phyloP scores from a whole-genome alignment of 2,329 filamentous ascomycete species.

The Fusarium keratoplasticum region DNA sequence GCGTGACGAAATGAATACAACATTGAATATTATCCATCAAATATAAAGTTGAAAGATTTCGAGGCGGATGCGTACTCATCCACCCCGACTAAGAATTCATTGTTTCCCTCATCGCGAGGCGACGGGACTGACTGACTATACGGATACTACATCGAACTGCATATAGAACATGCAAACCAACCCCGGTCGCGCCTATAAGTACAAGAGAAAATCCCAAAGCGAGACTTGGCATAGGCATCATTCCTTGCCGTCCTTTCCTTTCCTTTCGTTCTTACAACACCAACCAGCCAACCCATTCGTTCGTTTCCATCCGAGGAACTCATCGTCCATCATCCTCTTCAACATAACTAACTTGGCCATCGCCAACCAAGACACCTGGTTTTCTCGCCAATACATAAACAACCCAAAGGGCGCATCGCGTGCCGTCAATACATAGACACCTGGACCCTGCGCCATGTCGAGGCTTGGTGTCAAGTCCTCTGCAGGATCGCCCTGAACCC shows the following conservation, averaged over 20 bases:
- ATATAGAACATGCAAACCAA: conserved; percentile 14
- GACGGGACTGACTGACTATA: background rate
- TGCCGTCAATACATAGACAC: conserved; percentile 21
- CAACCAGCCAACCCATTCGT: background rate
- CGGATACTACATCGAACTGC: conserved; percentile 23
- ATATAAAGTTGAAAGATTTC: background rate
- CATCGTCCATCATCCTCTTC: conserved; percentile 4
- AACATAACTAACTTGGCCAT: background rate
- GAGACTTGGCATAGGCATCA: conserved; percentile 2
- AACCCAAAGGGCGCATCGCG: conserved; percentile 6
- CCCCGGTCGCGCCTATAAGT: conserved; percentile 37
- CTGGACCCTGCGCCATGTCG: conserved; percentile 23
- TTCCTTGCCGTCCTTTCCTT: background rate
- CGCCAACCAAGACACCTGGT: background rate
- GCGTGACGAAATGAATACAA: background rate
- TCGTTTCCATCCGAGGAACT: conserved; percentile 8
- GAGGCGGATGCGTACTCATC: conserved; percentile 17
- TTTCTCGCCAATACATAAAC: conserved; percentile 16
- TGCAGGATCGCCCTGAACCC: conserved; percentile 15
- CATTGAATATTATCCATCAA: background rate
- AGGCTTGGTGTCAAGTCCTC: conserved; percentile 11
- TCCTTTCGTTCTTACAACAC: background rate
- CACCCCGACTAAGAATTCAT: conserved; percentile 18
- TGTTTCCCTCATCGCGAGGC: conserved; percentile 32
- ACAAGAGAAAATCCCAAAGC: conserved; percentile 33